phyloP scores from a whole-genome alignment of 2,329 filamentous ascomycete genomes.

The Sclerotinia nivalis region DNA sequence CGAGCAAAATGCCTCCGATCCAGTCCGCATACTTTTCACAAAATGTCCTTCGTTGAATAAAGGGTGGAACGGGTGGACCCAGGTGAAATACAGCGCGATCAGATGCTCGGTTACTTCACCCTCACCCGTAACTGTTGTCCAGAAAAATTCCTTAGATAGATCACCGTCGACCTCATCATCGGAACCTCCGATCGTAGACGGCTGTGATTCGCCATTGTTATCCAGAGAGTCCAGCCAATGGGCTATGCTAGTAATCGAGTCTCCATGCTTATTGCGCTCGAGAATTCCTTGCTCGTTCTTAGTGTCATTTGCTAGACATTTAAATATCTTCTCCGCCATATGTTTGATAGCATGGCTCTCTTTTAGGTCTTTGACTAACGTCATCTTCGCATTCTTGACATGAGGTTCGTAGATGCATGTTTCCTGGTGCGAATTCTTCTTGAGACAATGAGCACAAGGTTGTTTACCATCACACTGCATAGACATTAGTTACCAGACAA shows the following conservation, averaged over 20 bases:
- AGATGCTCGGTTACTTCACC: constrained; percentile 37
- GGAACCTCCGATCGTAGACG: constrained; percentile 21
- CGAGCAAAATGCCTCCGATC: constrained; percentile 36
- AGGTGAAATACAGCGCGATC: constrained; percentile 42
- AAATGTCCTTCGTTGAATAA: constrained; percentile 41
- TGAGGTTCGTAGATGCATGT: constrained; percentile 42
- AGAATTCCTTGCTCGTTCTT: constrained; percentile 40
- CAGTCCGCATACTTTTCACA: constrained; percentile 34
- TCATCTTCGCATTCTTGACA: constrained; percentile 42
- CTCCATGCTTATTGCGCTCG: constrained; percentile 37
- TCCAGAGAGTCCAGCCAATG: constrained; percentile 36
- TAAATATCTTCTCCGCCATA: constrained; percentile 16
- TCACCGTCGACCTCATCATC: constrained; percentile 36
- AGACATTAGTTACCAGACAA: not conserved
- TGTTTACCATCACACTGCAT: constrained; percentile 42
- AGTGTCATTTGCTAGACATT: constrained; percentile 38
- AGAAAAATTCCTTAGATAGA: constrained; percentile 25
- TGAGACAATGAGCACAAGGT: constrained; percentile 40
- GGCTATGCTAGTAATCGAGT: constrained; percentile 38
- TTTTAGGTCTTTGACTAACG: constrained; percentile 37
- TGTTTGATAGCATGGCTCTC: constrained; percentile 9
- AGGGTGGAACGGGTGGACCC: constrained; percentile 43
- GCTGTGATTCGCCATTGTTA: constrained; percentile 35
- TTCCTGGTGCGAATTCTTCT: constrained; percentile 29
- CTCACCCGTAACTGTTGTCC: constrained; percentile 39